phyloP scores from a whole-genome alignment of 176 grass and related monocot genomes.

The Avena eriantha region DNA sequence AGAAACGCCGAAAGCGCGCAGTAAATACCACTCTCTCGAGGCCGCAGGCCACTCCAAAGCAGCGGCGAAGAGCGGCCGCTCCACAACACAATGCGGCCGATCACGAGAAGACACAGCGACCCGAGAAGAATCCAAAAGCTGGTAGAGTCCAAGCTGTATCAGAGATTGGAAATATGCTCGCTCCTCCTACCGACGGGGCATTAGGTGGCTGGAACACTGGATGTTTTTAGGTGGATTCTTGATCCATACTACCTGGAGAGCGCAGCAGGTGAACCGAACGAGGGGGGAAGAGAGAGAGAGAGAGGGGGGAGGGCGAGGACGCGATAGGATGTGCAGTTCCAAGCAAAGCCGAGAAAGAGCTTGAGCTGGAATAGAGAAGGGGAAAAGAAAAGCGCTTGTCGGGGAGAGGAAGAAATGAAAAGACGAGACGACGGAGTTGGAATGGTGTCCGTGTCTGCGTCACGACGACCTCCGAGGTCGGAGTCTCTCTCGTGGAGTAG shows the following conservation, averaged over 20 bases:
- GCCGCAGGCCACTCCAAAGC: not conserved
- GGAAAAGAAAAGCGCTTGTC: conserved; percentile 44
- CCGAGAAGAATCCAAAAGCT: conserved; percentile 25
- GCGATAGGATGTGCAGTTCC: conserved; percentile 18
- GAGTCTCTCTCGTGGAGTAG: conserved; percentile 6
- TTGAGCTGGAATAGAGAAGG: not conserved
- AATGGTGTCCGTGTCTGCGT: conserved; percentile 17
- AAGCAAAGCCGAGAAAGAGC: not conserved
- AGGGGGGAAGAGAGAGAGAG: not conserved
- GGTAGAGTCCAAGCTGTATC: conserved; percentile 6
- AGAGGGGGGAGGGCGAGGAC: not conserved
- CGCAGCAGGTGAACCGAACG: conserved; percentile 24
- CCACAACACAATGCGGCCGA: conserved; percentile 45
- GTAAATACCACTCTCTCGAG: conserved; percentile 14
- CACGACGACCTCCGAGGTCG: not conserved
- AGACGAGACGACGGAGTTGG: conserved; percentile 18
- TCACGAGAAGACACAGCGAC: conserved; percentile 39
- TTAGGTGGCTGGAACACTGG: conserved; percentile 2
- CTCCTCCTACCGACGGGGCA: conserved; percentile 20
- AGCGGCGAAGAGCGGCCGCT: not conserved
- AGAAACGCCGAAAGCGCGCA: conserved; percentile 52
- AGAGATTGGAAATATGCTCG: not conserved
- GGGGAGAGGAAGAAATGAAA: not conserved
- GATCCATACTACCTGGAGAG: conserved; percentile 36
- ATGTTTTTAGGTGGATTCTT: conserved; percentile 7